These are phyloP conservation scores for Silene conica DNA, from an alignment of 148 eudicot genomes.

Conservation along the genomic window DNA sequence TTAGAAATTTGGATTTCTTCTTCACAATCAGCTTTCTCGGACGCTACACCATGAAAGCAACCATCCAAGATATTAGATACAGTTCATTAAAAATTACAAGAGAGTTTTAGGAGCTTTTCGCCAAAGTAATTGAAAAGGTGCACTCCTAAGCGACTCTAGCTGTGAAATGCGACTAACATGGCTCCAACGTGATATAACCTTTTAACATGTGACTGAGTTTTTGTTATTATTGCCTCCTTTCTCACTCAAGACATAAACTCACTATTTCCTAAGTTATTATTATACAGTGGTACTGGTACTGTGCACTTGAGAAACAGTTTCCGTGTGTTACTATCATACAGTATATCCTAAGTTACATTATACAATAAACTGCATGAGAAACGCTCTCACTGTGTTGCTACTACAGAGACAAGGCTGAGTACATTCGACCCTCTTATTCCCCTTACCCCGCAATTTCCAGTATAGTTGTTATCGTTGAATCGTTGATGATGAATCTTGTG, in stretches of 20 bases:
- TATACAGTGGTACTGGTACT: not conserved
- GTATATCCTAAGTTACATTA: too few species aligned
- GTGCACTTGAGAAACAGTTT: too few species aligned
- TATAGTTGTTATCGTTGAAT: too few species aligned
- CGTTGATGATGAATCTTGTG: not conserved
- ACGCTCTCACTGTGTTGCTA: too few species aligned
- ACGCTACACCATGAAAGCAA: conserved; percentile 3
- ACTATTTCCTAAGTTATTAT: not conserved
- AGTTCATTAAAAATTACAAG: not conserved
- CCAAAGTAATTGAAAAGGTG: not conserved
- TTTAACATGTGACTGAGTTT: not conserved
- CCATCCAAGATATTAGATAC: not conserved
- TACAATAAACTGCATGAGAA: too few species aligned
- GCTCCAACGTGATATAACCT: not conserved
- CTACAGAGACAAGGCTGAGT: too few species aligned
- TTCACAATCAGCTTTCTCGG: not conserved
- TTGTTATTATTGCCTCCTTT: not conserved
- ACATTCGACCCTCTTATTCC: too few species aligned
- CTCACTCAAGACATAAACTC: not conserved
- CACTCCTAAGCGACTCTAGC: not conserved
- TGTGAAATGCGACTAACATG: not conserved
- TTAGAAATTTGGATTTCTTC: not conserved
- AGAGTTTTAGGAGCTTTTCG: not conserved
- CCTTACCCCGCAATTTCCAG: too few species aligned
- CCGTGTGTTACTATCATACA: too few species aligned